phyloP scores from a whole-genome alignment of 2,329 filamentous ascomycete species.

The Fusarium euwallaceae region DNA sequence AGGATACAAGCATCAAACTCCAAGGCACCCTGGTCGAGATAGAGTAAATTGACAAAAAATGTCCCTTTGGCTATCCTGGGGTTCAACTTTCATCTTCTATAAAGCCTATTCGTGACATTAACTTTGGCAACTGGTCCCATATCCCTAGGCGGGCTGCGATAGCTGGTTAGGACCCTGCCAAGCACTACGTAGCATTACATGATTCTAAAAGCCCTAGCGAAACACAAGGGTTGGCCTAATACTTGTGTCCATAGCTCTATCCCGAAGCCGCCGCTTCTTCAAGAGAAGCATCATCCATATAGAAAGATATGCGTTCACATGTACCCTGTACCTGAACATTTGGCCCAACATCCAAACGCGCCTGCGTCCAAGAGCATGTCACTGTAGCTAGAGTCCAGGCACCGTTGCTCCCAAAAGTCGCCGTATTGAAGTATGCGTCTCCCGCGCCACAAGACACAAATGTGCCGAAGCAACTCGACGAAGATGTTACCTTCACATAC shows the following conservation, averaged over 20 bases:
- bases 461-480: not conserved
- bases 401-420: not conserved
- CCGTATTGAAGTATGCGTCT: not conserved
- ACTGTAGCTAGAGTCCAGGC: not conserved
- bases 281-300: not conserved
- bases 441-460: not conserved
- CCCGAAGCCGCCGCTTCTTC: not conserved
- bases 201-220: not conserved
- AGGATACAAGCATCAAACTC: not conserved
- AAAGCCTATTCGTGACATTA: too few relatives aligned
- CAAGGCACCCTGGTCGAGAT: not conserved
- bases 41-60: not conserved
- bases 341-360: not conserved
- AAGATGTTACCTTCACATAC: not conserved
- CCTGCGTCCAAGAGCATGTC: slow-evolving; percentile 16
- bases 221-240: not conserved
- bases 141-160: too few relatives aligned
- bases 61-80: too few relatives aligned
- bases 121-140: too few relatives aligned
- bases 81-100: too few relatives aligned
- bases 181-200: not conserved
- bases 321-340: not conserved
- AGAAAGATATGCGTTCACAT: not conserved
- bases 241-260: not conserved
- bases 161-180: too few relatives aligned